Conservation (phyloP, 495 filamentous ascomycete species). For the Xylaria intraflava region DNA sequence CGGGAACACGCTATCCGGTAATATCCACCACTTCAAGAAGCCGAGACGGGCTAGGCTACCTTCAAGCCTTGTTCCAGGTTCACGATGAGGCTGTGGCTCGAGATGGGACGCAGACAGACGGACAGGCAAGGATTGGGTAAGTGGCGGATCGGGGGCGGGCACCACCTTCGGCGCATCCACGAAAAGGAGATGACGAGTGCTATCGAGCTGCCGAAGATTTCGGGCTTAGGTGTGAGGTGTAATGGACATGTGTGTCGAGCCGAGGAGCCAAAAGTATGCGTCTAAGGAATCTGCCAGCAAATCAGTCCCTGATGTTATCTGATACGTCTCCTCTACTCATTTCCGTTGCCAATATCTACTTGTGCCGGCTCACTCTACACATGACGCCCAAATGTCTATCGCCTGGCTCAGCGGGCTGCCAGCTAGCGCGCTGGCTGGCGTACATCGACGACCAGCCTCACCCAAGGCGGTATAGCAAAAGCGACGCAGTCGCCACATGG, state of each 20-base stretch:
- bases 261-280: constrained; percentile 8
- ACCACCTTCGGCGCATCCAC: constrained; percentile 2
- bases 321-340: constrained; percentile 1
- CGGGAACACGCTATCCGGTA: not conserved
- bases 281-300: constrained; percentile 7
- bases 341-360: constrained; percentile 1
- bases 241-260: constrained; percentile 4
- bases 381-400: not conserved
- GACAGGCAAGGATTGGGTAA: not conserved
- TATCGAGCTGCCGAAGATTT: not conserved
- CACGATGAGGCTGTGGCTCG: not conserved
- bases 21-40: not conserved
- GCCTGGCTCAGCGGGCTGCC: not conserved
- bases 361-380: not conserved
- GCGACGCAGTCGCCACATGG: constrained; percentile 13
- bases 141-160: not conserved
- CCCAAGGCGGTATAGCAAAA: constrained; percentile 12
- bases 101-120: not conserved
- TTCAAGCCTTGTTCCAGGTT: not conserved
- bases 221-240: not conserved
- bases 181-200: not conserved
- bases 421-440: constrained; percentile 5
- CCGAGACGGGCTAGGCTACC: not conserved
- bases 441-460: constrained; percentile 4
- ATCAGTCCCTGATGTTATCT: constrained; percentile 5